These are phyloP conservation scores for Penicillium sp. DNA, from an alignment of 2,329 filamentous ascomycete species.

Conservation along the genomic window DNA sequence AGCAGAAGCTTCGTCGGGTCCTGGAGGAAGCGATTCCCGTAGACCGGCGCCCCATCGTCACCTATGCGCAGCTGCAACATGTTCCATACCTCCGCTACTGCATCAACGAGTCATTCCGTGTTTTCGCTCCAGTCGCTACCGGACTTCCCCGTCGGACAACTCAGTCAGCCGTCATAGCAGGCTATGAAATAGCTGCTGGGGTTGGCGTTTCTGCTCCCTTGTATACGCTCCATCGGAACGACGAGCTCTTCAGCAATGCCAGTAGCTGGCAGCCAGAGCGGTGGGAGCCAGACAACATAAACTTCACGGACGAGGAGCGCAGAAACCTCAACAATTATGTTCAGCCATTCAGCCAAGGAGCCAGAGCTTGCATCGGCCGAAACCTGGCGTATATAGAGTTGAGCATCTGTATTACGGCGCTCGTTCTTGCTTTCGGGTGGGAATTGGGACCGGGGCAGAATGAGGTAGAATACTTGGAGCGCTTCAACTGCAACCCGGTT, in stretches of 20 bases:
- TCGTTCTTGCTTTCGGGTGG: constrained; percentile 13
- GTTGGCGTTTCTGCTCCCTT: neutral
- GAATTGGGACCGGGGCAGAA: neutral
- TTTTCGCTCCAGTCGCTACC: neutral
- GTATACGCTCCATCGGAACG: neutral
- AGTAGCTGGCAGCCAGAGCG: neutral
- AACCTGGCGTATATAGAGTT: constrained; percentile 16
- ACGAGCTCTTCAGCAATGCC: neutral
- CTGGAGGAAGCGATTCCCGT: neutral
- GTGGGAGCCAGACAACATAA: neutral
- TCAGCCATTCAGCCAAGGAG: constrained; percentile 10
- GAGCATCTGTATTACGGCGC: constrained; percentile 8
- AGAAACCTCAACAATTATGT: constrained; percentile 1
- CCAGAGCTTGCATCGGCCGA: constrained; percentile 13
- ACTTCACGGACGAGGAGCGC: neutral
- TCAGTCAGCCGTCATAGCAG: neutral
- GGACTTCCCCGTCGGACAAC: neutral
- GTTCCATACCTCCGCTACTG: neutral
- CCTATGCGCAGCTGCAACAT: neutral
- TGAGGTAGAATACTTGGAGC: neutral
- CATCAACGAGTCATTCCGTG: neutral
- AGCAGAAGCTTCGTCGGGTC: neutral
- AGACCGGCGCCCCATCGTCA: neutral
- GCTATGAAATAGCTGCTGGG: neutral
- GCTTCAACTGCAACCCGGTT: neutral